A percentile compares a stretch with the other conserved stretches of the same genome.
Conservation (phyloP, 805 yeast genomes). For the Yarrowia hollandica region DNA sequence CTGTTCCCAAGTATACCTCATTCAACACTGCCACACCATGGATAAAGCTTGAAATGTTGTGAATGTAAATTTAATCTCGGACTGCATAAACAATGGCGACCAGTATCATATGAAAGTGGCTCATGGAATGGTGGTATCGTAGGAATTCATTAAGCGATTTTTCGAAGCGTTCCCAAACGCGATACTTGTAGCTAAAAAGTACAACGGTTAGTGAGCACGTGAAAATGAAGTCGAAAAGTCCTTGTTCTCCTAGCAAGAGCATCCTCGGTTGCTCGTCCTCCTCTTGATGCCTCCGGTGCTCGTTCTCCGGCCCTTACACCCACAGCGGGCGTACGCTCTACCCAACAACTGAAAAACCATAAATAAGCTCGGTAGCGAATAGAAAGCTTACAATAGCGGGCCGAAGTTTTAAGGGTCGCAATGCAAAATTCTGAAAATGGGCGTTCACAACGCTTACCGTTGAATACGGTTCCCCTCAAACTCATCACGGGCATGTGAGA, state of each 20-base stretch:
- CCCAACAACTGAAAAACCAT: neutral
- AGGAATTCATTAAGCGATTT: too few relatives aligned
- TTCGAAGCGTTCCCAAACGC: too few relatives aligned
- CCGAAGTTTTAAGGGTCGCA: neutral
- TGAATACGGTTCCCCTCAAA: constrained; percentile 15
- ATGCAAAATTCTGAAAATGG: neutral
- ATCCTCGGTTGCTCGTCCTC: neutral
- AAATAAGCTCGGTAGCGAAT: constrained; percentile 13
- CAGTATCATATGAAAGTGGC: constrained; percentile 17
- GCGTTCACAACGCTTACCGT: constrained; percentile 4
- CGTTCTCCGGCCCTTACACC: neutral
- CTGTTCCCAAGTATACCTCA: neutral
- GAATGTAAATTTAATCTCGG: constrained; percentile 7
- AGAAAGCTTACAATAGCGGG: neutral
- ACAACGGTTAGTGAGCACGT: too few relatives aligned
- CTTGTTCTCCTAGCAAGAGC: too few relatives aligned
- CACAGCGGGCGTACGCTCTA: neutral
- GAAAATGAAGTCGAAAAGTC: too few relatives aligned
- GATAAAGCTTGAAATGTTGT: neutral
- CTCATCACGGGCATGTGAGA: neutral
- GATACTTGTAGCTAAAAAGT: too few relatives aligned
- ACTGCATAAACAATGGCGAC: neutral
- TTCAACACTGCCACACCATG: constrained; percentile 21
- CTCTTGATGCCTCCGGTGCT: neutral
- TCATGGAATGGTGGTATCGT: neutral